These are phyloP conservation scores for Prototheca cutis DNA, from an alignment of 163 green algal genomes.

Conservation along the genomic window DNA sequence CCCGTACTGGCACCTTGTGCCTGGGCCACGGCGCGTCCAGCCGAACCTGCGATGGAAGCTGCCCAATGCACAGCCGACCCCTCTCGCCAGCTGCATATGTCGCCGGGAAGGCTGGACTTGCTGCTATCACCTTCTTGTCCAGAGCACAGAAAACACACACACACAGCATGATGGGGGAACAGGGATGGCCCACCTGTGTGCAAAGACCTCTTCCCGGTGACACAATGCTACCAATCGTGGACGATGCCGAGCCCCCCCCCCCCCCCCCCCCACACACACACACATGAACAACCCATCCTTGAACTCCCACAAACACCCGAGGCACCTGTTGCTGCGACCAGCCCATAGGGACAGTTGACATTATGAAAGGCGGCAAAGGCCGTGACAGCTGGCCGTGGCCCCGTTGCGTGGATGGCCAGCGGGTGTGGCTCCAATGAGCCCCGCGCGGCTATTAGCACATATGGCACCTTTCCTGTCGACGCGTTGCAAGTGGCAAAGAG, in stretches of 20 bases:
- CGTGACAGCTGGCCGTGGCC: constrained; percentile 12
- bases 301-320: too few relatives aligned
- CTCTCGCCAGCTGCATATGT: not conserved
- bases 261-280: too few relatives aligned
- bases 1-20: constrained; percentile 50
- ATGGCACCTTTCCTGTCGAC: constrained; percentile 24
- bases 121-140: too few relatives aligned
- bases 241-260: too few relatives aligned
- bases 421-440: constrained; percentile 47
- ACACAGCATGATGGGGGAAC: not conserved
- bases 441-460: constrained; percentile 55
- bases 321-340: constrained; percentile 13
- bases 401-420: constrained; percentile 18
- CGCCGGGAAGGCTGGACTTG: too few relatives aligned
- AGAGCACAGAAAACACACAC: not conserved
- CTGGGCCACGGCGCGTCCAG: constrained; percentile 62
- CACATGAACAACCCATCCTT: too few relatives aligned
- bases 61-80: constrained; percentile 57
- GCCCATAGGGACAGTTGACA: constrained; percentile 55
- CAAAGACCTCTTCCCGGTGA: too few relatives aligned
- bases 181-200: too few relatives aligned
- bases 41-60: constrained; percentile 46
- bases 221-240: too few relatives aligned
- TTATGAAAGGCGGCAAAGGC: constrained; percentile 86
- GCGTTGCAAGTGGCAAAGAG: too few relatives aligned